phyloP scores from a whole-genome alignment of 208 protist genomes.

The Wallacemonas sp. region DNA sequence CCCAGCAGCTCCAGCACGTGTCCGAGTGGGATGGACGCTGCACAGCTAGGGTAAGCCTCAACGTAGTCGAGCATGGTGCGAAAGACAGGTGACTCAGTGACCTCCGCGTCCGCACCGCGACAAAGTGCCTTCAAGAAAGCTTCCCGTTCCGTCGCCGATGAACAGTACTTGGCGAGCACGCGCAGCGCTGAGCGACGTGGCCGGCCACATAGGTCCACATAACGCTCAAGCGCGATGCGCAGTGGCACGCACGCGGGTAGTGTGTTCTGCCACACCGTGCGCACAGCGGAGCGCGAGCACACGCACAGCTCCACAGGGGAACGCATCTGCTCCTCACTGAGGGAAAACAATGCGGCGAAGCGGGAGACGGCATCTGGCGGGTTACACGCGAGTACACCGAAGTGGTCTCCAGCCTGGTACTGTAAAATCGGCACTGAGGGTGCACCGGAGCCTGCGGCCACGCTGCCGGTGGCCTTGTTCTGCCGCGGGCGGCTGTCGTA shows the following conservation, averaged over 20 bases:
- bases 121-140: constrained; percentile 45
- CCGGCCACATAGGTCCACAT: constrained; percentile 72
- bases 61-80: constrained; percentile 75
- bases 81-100: neutral
- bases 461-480: constrained; percentile 44
- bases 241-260: constrained; percentile 63
- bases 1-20: constrained; percentile 90
- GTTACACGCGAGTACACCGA: constrained; percentile 90
- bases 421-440: constrained; percentile 17
- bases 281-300: constrained; percentile 12
- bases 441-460: constrained; percentile 24
- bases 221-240: constrained; percentile 60
- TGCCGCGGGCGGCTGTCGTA: neutral
- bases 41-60: constrained; percentile 67
- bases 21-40: constrained; percentile 35
- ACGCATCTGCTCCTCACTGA: constrained; percentile 37
- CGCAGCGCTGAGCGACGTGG: constrained; percentile 69
- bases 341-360: constrained; percentile 43
- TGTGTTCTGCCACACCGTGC: constrained; percentile 44
- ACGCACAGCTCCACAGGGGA: constrained; percentile 52
- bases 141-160: constrained; percentile 41
- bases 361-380: constrained; percentile 64
- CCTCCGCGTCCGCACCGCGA: neutral
- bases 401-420: constrained; percentile 93
- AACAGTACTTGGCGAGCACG: constrained; percentile 66